phyloP scores from a whole-genome alignment of 495 filamentous ascomycete genomes.

The Recurvomyces mirabilis region DNA sequence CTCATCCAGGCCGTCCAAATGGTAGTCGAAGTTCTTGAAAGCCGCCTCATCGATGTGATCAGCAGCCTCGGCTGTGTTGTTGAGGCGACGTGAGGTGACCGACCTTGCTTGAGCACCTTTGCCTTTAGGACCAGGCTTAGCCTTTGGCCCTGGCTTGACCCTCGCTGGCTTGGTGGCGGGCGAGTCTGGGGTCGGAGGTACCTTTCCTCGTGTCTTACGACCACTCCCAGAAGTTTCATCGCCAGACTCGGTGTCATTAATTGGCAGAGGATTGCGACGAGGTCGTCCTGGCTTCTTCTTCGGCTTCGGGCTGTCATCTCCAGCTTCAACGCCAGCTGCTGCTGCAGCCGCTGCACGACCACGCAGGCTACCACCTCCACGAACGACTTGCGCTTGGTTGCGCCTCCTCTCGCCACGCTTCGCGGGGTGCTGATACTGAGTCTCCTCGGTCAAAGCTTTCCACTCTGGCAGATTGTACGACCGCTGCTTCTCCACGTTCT shows the following conservation, averaged over 20 bases:
- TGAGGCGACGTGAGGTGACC: constrained; percentile 60
- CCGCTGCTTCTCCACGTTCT: constrained; percentile 88
- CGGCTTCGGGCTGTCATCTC: constrained; percentile 10
- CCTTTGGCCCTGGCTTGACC: constrained; percentile 18
- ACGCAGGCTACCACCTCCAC: constrained; percentile 19
- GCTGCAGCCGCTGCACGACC: constrained; percentile 9
- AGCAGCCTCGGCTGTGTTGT: constrained; percentile 61
- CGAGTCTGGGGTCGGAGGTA: constrained; percentile 18
- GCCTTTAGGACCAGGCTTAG: constrained; percentile 17
- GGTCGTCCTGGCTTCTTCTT: constrained; percentile 24
- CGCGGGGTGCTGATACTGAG: constrained; percentile 93
- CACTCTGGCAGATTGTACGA: constrained; percentile 95
- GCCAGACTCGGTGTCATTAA: constrained; percentile 11
- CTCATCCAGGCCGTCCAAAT: constrained; percentile 66
- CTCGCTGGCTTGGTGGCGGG: constrained; percentile 16
- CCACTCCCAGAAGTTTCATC: constrained; percentile 3
- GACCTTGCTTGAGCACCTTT: constrained; percentile 40
- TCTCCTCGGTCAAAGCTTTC: constrained; percentile 81
- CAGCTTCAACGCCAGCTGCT: background rate
- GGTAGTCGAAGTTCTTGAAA: constrained; percentile 83
- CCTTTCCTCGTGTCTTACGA: constrained; percentile 6
- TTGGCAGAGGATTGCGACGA: background rate
- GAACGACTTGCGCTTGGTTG: constrained; percentile 51
- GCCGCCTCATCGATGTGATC: constrained; percentile 71
- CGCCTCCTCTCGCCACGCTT: constrained; percentile 77